Conservation (phyloP, 192 early-diverging fungal species). For the Coemansia sp. region DNA sequence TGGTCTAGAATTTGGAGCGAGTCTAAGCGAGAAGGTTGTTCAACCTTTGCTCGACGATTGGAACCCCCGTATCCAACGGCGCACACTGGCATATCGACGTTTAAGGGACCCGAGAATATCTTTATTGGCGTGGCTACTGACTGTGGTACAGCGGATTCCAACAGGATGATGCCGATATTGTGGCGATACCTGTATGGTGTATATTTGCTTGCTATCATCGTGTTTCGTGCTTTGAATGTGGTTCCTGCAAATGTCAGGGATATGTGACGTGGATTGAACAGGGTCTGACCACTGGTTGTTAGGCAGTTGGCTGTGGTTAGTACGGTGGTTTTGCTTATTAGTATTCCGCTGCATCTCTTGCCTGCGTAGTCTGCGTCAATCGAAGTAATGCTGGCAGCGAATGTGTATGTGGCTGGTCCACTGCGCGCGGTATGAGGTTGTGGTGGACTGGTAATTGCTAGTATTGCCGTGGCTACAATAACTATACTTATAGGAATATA, state of each 20-base stretch:
- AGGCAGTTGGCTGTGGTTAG: slow-evolving; percentile 43
- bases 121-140: slow-evolving; percentile 14
- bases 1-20: not conserved
- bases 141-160: slow-evolving; percentile 19
- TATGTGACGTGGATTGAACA: slow-evolving; percentile 18
- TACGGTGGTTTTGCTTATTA: slow-evolving; percentile 16
- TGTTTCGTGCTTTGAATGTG: slow-evolving; percentile 10
- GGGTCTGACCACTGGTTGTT: slow-evolving; percentile 6
- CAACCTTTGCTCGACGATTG: not conserved
- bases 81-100: not conserved
- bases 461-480: not conserved
- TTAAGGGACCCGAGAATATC: slow-evolving; percentile 2
- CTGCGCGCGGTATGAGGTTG: not conserved
- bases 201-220: slow-evolving; percentile 15
- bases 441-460: not conserved
- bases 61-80: slow-evolving; percentile 15
- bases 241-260: slow-evolving; percentile 16
- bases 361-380: slow-evolving; percentile 19
- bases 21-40: not conserved
- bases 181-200: slow-evolving; percentile 5
- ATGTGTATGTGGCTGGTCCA: not conserved
- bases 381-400: slow-evolving; percentile 29
- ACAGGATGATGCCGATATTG: slow-evolving; percentile 22
- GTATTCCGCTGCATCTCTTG: slow-evolving; percentile 34
- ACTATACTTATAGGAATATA: not conserved